A percentile compares a stretch with the other conserved stretches of the same genome.
Conservation (phyloP, 768 basidiomycete species). For the Botryobasidium botryosum region DNA sequence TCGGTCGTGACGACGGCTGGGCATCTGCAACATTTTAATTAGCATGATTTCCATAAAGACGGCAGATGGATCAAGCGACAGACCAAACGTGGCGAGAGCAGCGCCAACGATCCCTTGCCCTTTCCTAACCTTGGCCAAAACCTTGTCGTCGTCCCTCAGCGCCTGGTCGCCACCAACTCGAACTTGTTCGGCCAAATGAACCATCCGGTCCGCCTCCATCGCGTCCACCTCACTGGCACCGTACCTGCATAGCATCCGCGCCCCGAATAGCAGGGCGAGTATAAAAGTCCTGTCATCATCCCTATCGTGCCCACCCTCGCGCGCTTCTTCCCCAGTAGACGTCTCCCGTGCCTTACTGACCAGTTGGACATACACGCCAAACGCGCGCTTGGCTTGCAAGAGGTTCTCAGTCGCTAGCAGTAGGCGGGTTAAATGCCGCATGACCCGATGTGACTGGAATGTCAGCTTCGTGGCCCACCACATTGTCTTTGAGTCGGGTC, state of each 20-base stretch:
- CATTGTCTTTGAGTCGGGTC: constrained; percentile 34
- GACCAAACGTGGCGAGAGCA: constrained; percentile 54
- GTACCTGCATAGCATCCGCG: constrained; percentile 49
- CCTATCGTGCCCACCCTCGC: constrained; percentile 23
- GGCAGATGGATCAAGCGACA: constrained; percentile 8
- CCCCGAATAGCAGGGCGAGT: constrained; percentile 57
- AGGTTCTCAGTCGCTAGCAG: constrained; percentile 43
- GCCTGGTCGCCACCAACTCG: background rate
- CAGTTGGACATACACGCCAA: constrained; percentile 68
- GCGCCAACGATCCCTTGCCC: constrained; percentile 47
- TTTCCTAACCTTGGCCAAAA: constrained; percentile 19
- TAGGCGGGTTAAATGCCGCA: constrained; percentile 70
- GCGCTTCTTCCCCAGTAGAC: constrained; percentile 17
- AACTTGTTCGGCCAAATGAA: constrained; percentile 37
- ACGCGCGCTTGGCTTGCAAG: constrained; percentile 50
- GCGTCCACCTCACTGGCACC: constrained; percentile 23
- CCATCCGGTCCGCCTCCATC: constrained; percentile 37
- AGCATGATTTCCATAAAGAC: background rate
- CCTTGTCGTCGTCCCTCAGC: constrained; percentile 5
- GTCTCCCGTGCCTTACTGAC: constrained; percentile 71
- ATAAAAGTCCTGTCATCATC: constrained; percentile 64
- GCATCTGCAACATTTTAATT: constrained; percentile 39
- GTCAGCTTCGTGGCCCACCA: constrained; percentile 93
- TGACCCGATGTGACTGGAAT: constrained; percentile 76
- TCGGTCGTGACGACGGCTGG: constrained; percentile 41